phyloP scores from a whole-genome alignment of 768 basidiomycete genomes.

The Boletellus ananiceps region DNA sequence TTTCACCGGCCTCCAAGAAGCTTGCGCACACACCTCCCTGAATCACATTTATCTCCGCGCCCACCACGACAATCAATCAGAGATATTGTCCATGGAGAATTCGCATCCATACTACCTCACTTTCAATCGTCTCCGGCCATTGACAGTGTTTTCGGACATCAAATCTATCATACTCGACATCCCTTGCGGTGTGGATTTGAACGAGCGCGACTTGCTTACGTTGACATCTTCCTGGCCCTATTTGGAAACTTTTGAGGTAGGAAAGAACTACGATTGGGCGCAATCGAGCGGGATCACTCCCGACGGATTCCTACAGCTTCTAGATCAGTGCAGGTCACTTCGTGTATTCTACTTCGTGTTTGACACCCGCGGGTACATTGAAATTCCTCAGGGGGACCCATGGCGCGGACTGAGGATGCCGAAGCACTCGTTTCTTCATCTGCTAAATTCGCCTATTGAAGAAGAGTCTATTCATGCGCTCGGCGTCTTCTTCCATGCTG shows the following conservation, averaged over 20 bases:
- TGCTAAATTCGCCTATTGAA: constrained; percentile 6
- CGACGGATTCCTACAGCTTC: constrained; percentile 6
- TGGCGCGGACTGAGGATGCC: constrained; percentile 10
- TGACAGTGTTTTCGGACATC: constrained; percentile 7
- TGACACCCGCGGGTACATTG: constrained; percentile 9
- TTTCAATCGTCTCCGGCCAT: constrained; percentile 1
- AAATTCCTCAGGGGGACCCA: constrained; percentile 5
- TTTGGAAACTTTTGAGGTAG: constrained; percentile 1
- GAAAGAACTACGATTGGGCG: constrained; percentile 2
- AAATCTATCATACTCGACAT: constrained; percentile 1
- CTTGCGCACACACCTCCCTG: not conserved
- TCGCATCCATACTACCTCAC: not conserved
- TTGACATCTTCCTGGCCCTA: constrained; percentile 15
- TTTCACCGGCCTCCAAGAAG: constrained; percentile 2
- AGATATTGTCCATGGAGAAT: not conserved
- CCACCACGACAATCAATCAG: too few species aligned
- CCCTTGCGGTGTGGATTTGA: constrained; percentile 2
- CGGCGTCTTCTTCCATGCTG: constrained; percentile 14
- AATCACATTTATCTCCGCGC: not conserved
- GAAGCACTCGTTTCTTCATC: not conserved
- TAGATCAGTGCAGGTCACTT: constrained; percentile 15
- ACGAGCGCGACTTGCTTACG: constrained; percentile 3
- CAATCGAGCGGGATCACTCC: constrained; percentile 8
- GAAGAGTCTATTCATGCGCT: constrained; percentile 9
- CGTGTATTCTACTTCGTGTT: not conserved